phyloP scores from a whole-genome alignment of 1,139 yeast species.

The Trichomonascaceae sp. region DNA sequence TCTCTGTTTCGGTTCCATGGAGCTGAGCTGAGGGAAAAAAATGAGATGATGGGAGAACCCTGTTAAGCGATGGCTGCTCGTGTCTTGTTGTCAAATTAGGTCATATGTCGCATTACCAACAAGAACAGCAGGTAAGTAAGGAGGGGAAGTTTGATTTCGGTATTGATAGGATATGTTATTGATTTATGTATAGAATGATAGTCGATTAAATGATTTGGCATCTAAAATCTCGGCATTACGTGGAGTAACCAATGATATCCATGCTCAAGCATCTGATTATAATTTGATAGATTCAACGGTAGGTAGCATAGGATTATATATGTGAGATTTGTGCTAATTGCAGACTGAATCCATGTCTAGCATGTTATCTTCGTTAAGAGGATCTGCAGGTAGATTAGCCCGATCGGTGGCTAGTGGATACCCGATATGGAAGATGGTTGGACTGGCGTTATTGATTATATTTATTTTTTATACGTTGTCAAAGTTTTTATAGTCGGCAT shows the following conservation, averaged over 20 bases:
- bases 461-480: conserved; percentile 62
- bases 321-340: background rate
- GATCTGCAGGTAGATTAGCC: conserved; percentile 62
- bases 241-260: conserved; percentile 57
- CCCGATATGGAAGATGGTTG: conserved; percentile 51
- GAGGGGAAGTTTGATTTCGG: background rate
- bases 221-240: conserved; percentile 56
- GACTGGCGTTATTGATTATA: conserved; percentile 52
- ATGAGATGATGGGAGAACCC: background rate
- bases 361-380: conserved; percentile 53
- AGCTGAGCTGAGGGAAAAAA: background rate
- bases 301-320: conserved; percentile 9
- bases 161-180: background rate
- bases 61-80: background rate
- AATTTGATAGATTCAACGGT: conserved; percentile 45
- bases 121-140: conserved; percentile 25
- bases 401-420: conserved; percentile 55
- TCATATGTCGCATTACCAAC: conserved; percentile 18
- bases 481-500: conserved; percentile 43
- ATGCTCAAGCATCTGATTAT: conserved; percentile 54
- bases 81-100: background rate
- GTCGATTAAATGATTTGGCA: conserved; percentile 52
- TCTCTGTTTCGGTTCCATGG: background rate
- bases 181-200: conserved; percentile 44
- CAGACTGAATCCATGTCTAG: conserved; percentile 47